These are phyloP conservation scores for Colletotrichum scovillei DNA, from an alignment of 2,329 filamentous ascomycete genomes.

Conservation along the genomic window DNA sequence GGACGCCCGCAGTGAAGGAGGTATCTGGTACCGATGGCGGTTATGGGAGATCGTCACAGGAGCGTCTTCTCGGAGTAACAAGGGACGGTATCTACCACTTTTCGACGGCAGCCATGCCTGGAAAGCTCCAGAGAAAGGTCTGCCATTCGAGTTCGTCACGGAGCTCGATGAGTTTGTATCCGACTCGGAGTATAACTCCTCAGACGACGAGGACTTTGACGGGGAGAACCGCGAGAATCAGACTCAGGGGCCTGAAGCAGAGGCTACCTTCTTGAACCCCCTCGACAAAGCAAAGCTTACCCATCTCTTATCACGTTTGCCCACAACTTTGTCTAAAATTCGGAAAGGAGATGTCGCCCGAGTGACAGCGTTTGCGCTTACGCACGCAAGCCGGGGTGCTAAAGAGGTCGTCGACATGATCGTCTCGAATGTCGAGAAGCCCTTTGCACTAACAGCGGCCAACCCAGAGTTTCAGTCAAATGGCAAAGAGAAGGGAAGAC, in stretches of 20 bases:
- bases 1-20: slow-evolving; percentile 82
- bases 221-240: slow-evolving; percentile 66
- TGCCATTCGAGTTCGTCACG: slow-evolving; percentile 86
- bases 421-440: slow-evolving; percentile 82
- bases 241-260: slow-evolving; percentile 54
- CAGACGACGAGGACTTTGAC: slow-evolving; percentile 81
- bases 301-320: slow-evolving; percentile 85
- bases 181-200: slow-evolving; percentile 87
- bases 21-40: slow-evolving; percentile 93
- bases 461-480: slow-evolving; percentile 54
- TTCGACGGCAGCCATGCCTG: slow-evolving; percentile 84
- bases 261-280: slow-evolving; percentile 80
- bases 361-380: slow-evolving; percentile 88
- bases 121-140: slow-evolving; percentile 76
- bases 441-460: slow-evolving; percentile 78
- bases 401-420: slow-evolving; percentile 94
- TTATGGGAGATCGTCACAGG: slow-evolving; percentile 88
- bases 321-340: slow-evolving; percentile 78
- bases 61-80: slow-evolving; percentile 56
- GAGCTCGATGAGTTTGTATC: slow-evolving; percentile 82
- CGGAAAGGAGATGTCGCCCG: slow-evolving; percentile 88
- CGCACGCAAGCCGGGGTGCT: slow-evolving; percentile 84
- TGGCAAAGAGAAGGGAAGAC: slow-evolving; percentile 40
- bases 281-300: slow-evolving; percentile 86
- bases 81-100: slow-evolving; percentile 69